Percentiles rank a stretch among this genome's conserved stretches.
These are phyloP conservation scores for Neonothopanus nambi DNA, from an alignment of 1,284 basidiomycete genomes.

Conservation along the genomic window DNA sequence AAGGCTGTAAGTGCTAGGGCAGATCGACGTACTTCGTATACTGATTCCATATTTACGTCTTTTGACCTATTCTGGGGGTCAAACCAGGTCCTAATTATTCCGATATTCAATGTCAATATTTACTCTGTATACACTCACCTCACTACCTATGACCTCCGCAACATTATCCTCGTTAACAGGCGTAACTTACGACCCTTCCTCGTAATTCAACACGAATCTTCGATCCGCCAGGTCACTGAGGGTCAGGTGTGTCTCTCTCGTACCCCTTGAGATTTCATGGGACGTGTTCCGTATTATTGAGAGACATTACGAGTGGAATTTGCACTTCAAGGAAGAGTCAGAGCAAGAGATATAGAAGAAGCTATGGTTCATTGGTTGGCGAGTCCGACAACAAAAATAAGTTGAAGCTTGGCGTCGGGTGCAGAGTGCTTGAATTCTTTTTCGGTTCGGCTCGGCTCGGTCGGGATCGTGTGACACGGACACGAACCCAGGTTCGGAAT, in stretches of 20 bases:
- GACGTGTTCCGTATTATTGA: slow-evolving; percentile 1
- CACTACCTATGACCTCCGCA: slow-evolving; percentile 12
- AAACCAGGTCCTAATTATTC: slow-evolving; percentile 11
- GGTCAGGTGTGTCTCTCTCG: slow-evolving; percentile 13
- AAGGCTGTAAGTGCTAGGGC: background rate
- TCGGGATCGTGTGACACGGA: too few species aligned
- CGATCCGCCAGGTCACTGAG: slow-evolving; percentile 16
- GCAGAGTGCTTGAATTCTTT: too few species aligned
- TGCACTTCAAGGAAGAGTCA: too few species aligned
- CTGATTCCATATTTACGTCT: slow-evolving; percentile 15
- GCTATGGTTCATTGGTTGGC: too few species aligned
- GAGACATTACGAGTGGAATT: too few species aligned
- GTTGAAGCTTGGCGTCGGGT: too few species aligned
- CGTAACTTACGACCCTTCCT: slow-evolving; percentile 14
- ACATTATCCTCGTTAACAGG: slow-evolving; percentile 14
- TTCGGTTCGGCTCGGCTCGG: too few species aligned
- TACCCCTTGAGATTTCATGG: slow-evolving; percentile 14
- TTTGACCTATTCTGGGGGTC: slow-evolving; percentile 9
- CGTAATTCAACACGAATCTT: slow-evolving; percentile 16
- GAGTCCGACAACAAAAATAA: too few species aligned
- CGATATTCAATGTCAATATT: too few species aligned
- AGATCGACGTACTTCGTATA: slow-evolving; percentile 11
- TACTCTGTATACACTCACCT: background rate
- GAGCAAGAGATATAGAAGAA: too few species aligned
- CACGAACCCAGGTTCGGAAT: too few species aligned